Evolutionary conservation across 441 rosid species (phyloP), one percentile per base, ranked within the genome.

Genomic region (Pelargonium fulgidum): DNA sequence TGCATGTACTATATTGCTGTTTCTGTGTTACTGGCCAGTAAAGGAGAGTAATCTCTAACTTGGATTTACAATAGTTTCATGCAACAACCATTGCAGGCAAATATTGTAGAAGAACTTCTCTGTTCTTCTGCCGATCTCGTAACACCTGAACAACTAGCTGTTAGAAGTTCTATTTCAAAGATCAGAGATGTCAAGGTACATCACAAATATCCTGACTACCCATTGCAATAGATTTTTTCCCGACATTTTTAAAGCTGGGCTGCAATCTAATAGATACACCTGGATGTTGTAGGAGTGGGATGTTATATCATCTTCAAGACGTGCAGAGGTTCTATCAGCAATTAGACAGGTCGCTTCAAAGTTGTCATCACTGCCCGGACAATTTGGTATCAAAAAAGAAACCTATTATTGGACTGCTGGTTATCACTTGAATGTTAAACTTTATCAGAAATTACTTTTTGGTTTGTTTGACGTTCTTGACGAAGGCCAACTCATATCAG

Each of bases 401-500:
- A 89, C 89, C 65, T 77, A 70, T 72, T 89, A 85, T 68, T 92
- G 98, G 98, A 82, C 86, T 77, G 84, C 89, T 75, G 80, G 80
- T 73, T 92, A 90, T 83, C 96, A 89, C 75, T 76, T 92, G 82
- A 92, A 94, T 71, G 58, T 87, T 67, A 85, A 91, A 77, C 86
- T 94, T 77, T 92, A 94, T 73, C 89, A 89, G 80, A 90, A 87
- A 74, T 80, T 94, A 76, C 84, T 94, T 50, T 80, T 73, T 83
- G 86, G 85, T 70, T 61, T 89, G 70, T 92, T 94, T 78, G 99
- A 94, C 75, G 75, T 85, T 78, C 99, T 94, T 78, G 99, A 94
- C 56, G 99, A 94, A 81, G 87, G 86, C 78, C 97, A 92, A 82
- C 86, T 94, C 71, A 83, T 90, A 79, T 90, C 87, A 98, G 99